These are phyloP conservation scores for Wickerhamomyces mucosus DNA, from an alignment of 805 yeast genomes.

Conservation along the genomic window DNA sequence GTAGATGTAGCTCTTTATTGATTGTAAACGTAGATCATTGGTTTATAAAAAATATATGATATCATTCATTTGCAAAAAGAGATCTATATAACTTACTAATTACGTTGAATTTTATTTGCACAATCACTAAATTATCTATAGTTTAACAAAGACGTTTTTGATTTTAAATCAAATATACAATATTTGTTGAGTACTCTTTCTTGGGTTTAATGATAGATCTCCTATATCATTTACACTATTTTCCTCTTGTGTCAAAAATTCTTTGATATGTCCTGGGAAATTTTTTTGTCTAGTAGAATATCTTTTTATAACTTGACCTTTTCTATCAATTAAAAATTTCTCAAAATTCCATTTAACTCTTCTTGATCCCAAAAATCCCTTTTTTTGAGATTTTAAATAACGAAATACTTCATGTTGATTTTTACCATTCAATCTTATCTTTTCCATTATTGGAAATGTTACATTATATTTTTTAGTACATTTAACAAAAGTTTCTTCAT, in stretches of 20 bases:
- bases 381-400: slow-evolving; percentile 56
- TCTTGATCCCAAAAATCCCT: slow-evolving; percentile 47
- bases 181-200: too few relatives aligned
- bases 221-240: too few relatives aligned
- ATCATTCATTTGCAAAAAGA: background rate
- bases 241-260: background rate
- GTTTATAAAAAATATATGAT: background rate
- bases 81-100: too few relatives aligned
- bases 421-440: slow-evolving; percentile 73
- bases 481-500: slow-evolving; percentile 62
- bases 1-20: background rate
- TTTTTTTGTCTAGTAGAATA: slow-evolving; percentile 40
- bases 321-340: slow-evolving; percentile 48
- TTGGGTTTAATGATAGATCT: too few relatives aligned
- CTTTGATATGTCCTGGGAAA: slow-evolving; percentile 20
- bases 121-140: too few relatives aligned
- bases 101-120: too few relatives aligned
- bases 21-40: background rate
- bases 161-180: too few relatives aligned
- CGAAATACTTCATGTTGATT: slow-evolving; percentile 59
- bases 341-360: slow-evolving; percentile 71
- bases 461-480: slow-evolving; percentile 71
- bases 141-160: too few relatives aligned
- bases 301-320: slow-evolving; percentile 49
- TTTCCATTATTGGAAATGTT: slow-evolving; percentile 71